Evolutionary conservation across 495 filamentous ascomycete species (phyloP).

Genomic region (Monascus purpureus): DNA sequence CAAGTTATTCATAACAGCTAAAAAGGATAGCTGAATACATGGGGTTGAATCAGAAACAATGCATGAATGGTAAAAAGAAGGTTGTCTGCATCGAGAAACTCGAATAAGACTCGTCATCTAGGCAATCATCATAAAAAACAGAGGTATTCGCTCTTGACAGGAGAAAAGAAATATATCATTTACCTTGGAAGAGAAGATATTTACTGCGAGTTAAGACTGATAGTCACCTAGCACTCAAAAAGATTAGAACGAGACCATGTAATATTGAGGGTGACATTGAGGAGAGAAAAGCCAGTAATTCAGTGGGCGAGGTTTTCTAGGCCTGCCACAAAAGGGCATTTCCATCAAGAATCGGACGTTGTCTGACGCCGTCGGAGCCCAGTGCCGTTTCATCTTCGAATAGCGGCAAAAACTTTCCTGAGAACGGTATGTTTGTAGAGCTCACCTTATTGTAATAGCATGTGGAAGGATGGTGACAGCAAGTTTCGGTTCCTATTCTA

Average conservation of each 20-base stretch:
- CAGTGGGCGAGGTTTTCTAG: conserved; percentile 99
- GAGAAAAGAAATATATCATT: no score
- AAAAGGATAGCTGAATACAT: no score
- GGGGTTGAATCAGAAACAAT: conserved; percentile 23
- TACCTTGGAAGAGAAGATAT: no score
- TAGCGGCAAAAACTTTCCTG: conserved; percentile 4
- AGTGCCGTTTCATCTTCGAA: conserved; percentile 97
- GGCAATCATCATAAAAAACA: conserved; percentile 30
- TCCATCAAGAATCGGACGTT: conserved; percentile 56
- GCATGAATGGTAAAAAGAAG: conserved; percentile 46
- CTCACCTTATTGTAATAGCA: conserved; percentile 15
- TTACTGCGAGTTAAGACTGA: no score
- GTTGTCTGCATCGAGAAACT: conserved; percentile 47
- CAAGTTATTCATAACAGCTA: neutral
- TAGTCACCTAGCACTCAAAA: neutral
- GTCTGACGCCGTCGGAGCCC: conserved; percentile 76
- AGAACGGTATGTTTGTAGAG: conserved; percentile 3
- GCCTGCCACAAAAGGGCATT: conserved; percentile 93
- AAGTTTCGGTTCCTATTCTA: neutral
- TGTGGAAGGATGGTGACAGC: neutral
- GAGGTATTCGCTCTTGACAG: conserved; percentile 8
- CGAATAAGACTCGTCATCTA: conserved; percentile 54
- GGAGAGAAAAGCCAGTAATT: conserved; percentile 30
- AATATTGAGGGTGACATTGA: neutral
- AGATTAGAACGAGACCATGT: neutral